These are phyloP conservation scores for Ustilago vetiveriae DNA, from an alignment of 1,284 basidiomycete species.

Conservation along the genomic window DNA sequence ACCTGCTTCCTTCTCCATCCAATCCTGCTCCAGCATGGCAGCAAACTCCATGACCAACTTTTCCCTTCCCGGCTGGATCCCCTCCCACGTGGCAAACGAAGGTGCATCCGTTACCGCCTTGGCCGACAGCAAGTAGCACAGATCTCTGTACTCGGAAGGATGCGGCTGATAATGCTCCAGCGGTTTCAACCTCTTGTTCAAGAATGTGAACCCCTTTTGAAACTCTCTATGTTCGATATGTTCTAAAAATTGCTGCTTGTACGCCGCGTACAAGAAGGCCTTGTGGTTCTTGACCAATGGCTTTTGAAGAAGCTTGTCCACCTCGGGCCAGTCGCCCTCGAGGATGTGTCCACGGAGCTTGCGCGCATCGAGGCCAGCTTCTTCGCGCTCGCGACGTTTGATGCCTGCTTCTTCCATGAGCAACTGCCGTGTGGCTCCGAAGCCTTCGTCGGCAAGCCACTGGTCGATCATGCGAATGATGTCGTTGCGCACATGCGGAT, in stretches of 20 bases:
- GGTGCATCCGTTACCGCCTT: conserved; percentile 70
- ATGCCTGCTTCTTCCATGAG: conserved; percentile 68
- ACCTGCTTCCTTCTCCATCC: conserved; percentile 49
- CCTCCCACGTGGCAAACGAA: conserved; percentile 69
- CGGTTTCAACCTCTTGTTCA: conserved; percentile 70
- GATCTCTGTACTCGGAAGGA: conserved; percentile 69
- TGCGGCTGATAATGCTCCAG: conserved; percentile 71
- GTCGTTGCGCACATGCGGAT: conserved; percentile 55
- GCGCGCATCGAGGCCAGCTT: conserved; percentile 64
- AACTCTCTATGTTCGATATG: conserved; percentile 70
- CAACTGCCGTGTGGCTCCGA: conserved; percentile 66
- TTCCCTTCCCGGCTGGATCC: conserved; percentile 68
- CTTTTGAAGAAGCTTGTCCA: conserved; percentile 67
- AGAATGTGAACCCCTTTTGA: conserved; percentile 70
- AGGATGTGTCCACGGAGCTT: conserved; percentile 69
- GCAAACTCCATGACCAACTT: conserved; percentile 67
- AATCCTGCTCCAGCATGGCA: conserved; percentile 59
- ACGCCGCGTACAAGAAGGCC: conserved; percentile 69
- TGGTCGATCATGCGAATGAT: conserved; percentile 68
- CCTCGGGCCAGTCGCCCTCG: conserved; percentile 69
- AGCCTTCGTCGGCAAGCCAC: conserved; percentile 68
- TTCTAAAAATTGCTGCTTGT: conserved; percentile 69
- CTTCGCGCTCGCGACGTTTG: conserved; percentile 61
- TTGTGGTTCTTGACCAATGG: conserved; percentile 69
- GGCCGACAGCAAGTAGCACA: conserved; percentile 69